Base-by-base conservation (phyloP, 2,329 filamentous ascomycete species). In the Pseudogymnoascus sp. region DNA sequence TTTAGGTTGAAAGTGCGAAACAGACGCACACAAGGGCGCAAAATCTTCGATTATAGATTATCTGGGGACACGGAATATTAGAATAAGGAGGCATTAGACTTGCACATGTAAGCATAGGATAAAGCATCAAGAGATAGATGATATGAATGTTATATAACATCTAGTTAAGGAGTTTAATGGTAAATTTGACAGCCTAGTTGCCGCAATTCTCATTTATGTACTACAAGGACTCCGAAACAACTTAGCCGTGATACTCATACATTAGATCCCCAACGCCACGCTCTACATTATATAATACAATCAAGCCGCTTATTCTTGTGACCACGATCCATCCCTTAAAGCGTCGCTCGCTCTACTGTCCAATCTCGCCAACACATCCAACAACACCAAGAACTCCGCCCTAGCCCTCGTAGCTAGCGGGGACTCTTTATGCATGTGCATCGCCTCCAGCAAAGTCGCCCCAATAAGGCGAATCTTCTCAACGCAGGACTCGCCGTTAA, bases 301-400 rank as follows among this genome's bases (percentile, higher is more conserved):
- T 8, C 14, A 49, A 38, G 37, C 43, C 12, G n/a, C 21, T 43
- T 56, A 23, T n/a, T 38, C 18, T 3, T 64, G 38, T 31, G 23
- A 61, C 46, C 31, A 56, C 0, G 72, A 74, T 18, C 69, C 69
- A 60, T 66, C 75, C 59, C 72, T 71, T 3, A 79, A 66, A 1
- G 76, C 73, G 68, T 78, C 76, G 0, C 77, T 79, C 2, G 77
- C 77, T 59, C 77, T 78, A 0, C 77, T 78, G 46, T 79, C 76
- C 4, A 79, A 66, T 12, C 75, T 68, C 2, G 77, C 75, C 31
- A 79, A 66, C 5, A 79, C 69, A 62, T 79, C 76, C 0, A 79
- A 69, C 1, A 79, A 68, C 1, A 78, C 72, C 1, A 69, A 66
- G 56, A 79, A 77, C 23, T 79, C 76, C 14, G 70, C 67, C 0